Base-by-base conservation (phyloP, 78 protist species). In the Isochrysis galbana region DNA sequence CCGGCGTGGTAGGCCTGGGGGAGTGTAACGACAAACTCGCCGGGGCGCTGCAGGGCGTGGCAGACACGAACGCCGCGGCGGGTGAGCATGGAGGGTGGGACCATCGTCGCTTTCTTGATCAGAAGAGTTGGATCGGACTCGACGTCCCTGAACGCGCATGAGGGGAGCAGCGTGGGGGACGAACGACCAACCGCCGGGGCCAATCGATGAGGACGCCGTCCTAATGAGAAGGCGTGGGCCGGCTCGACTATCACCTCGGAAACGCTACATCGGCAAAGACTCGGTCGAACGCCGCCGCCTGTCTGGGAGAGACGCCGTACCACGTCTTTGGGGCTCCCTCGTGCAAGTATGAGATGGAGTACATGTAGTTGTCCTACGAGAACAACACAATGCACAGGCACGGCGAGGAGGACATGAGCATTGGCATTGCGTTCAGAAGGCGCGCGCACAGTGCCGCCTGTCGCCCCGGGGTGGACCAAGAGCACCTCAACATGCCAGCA, bases 401-500 rank as follows among this genome's bases (percentile, higher is more conserved):
- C n/a, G n/a, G n/a, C n/a, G n/a, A n/a, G n/a, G n/a, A n/a, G n/a
- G n/a, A n/a, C n/a, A n/a, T n/a, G n/a, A n/a, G n/a, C n/a, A n/a
- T n/a, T n/a, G n/a, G n/a, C n/a, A n/a, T n/a, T n/a, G n/a, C n/a
- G n/a, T n/a, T n/a, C n/a, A n/a, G n/a, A n/a, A n/a, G n/a, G n/a
- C n/a, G n/a, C n/a, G n/a, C n/a, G n/a, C n/a, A n/a, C n/a, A n/a
- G n/a, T n/a, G n/a, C n/a, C n/a, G n/a, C n/a, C n/a, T n/a, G n/a
- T n/a, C n/a, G n/a, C n/a, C n/a, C n/a, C n/a, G n/a, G n/a, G n/a
- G n/a, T n/a, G n/a, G n/a, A n/a, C n/a, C n/a, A n/a, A n/a, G n/a
- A n/a, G n/a, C n/a, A n/a, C n/a, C n/a, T 89, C 91, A 0, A 41
- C 47, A 51, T 89, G 91, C 88, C 91, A 89, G 48, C 84, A 51